Percentiles rank a stretch among this genome's conserved stretches.
Evolutionary conservation across 2,329 filamentous ascomycete genomes (phyloP).

Genomic region (Pseudocercospora eumusae): DNA sequence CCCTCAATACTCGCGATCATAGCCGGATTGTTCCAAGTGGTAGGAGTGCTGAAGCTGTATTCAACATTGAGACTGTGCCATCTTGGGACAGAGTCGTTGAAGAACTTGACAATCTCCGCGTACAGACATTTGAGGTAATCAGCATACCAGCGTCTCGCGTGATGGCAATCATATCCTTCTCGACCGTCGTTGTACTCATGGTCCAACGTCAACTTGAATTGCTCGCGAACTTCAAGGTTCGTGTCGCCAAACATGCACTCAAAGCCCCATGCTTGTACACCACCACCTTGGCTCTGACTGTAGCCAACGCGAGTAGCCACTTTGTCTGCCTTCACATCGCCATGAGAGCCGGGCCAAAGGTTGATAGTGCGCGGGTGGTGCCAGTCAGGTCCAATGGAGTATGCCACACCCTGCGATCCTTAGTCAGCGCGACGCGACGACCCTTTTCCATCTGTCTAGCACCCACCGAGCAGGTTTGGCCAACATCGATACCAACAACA

Average conservation of each 20-base stretch:
- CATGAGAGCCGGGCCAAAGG: conserved; percentile 11
- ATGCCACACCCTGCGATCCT: conserved; percentile 14
- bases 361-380: conserved; percentile 11
- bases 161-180: not conserved
- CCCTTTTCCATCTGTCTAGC: not conserved
- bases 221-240: conserved; percentile 11
- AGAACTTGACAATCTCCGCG: conserved; percentile 15
- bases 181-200: conserved; percentile 15
- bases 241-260: conserved; percentile 1
- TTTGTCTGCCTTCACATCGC: conserved; percentile 15
- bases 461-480: conserved; percentile 20
- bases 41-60: conserved; percentile 27
- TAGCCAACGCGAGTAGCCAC: conserved; percentile 16
- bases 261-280: conserved; percentile 14
- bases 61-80: conserved; percentile 22
- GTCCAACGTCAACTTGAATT: conserved; percentile 17
- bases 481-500: conserved; percentile 23
- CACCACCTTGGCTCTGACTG: not conserved
- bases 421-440: not conserved
- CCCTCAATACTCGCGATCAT: conserved; percentile 25
- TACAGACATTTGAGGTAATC: conserved; percentile 23
- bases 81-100: conserved; percentile 9
- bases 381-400: conserved; percentile 20
- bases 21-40: conserved; percentile 27
- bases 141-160: conserved; percentile 21